Conservation (phyloP, 2,329 filamentous ascomycete species). For the Scopulariopsis brevicaulis region DNA sequence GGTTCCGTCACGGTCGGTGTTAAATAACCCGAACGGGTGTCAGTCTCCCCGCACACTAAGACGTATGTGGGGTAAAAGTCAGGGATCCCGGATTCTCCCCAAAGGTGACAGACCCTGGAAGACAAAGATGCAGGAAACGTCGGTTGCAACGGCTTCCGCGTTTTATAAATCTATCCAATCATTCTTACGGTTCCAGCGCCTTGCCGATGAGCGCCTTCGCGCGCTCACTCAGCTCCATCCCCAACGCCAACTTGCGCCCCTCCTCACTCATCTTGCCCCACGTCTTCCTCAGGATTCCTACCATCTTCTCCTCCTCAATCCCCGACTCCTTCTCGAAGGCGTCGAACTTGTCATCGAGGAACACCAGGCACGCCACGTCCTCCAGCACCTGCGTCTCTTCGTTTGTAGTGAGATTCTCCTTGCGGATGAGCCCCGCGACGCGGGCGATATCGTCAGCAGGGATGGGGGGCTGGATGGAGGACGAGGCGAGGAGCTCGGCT, state of each 20-base stretch:
- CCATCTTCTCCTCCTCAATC: constrained; percentile 64
- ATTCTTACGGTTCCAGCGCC: constrained; percentile 32
- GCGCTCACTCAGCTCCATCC: constrained; percentile 52
- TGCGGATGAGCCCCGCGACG: constrained; percentile 63
- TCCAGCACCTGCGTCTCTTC: constrained; percentile 64
- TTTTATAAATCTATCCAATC: neutral
- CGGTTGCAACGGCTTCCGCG: neutral
- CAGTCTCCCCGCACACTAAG: neutral
- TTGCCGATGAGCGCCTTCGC: constrained; percentile 50
- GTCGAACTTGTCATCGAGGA: constrained; percentile 79
- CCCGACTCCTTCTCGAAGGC: constrained; percentile 58
- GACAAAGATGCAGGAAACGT: neutral
- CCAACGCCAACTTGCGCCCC: constrained; percentile 53
- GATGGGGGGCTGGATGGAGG: constrained; percentile 23
- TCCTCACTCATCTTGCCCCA: constrained; percentile 63
- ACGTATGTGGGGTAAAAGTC: neutral
- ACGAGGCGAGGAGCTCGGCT: constrained; percentile 39
- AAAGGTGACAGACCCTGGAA: neutral
- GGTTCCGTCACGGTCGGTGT: neutral
- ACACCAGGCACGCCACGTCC: constrained; percentile 79
- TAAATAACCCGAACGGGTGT: neutral
- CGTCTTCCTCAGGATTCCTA: constrained; percentile 60
- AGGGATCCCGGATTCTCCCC: neutral
- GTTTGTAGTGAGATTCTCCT: constrained; percentile 53
- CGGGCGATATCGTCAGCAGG: constrained; percentile 41